phyloP scores from a whole-genome alignment of 352 stramenopile species.

The Phytophthora cryptogea region DNA sequence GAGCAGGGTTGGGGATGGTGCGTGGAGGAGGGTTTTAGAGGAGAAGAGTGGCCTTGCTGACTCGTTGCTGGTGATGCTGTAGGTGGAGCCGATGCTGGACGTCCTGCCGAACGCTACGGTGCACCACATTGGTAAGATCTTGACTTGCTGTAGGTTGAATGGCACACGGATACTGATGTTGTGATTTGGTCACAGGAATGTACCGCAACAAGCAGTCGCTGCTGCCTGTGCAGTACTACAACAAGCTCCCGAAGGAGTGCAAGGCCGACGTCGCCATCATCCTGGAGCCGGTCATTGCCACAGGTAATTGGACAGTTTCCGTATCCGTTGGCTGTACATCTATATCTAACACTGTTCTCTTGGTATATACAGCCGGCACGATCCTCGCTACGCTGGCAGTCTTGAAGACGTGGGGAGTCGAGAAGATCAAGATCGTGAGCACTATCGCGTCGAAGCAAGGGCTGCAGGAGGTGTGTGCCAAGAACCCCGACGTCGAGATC shows the following conservation, averaged over 20 bases:
- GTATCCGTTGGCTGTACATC: background rate
- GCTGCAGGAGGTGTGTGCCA: conserved; percentile 79
- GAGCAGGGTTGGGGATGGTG: conserved; percentile 90
- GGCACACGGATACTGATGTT: conserved; percentile 4
- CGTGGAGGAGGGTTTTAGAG: background rate
- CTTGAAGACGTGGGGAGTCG: conserved; percentile 94
- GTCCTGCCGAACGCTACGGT: conserved; percentile 95
- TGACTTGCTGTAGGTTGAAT: background rate
- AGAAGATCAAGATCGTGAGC: conserved; percentile 94
- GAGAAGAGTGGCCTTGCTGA: background rate
- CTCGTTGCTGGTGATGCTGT: conserved; percentile 23
- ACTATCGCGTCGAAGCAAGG: conserved; percentile 94
- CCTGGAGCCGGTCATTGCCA: conserved; percentile 97
- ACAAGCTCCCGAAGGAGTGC: conserved; percentile 96
- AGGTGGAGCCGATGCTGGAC: conserved; percentile 97
- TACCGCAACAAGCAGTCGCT: conserved; percentile 92
- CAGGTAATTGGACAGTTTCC: conserved; percentile 47
- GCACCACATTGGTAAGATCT: conserved; percentile 95
- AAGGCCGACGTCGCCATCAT: conserved; percentile 94
- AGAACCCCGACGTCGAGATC: conserved; percentile 82
- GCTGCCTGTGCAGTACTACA: conserved; percentile 99
- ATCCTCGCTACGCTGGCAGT: conserved; percentile 96
- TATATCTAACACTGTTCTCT: background rate
- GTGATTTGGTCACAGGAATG: conserved; percentile 50
- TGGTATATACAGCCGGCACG: conserved; percentile 71